A percentile compares a stretch with the other conserved stretches of the same genome.
Evolutionary conservation across 306 rosid species (phyloP).

Genomic region (Carpinus fangiana): DNA sequence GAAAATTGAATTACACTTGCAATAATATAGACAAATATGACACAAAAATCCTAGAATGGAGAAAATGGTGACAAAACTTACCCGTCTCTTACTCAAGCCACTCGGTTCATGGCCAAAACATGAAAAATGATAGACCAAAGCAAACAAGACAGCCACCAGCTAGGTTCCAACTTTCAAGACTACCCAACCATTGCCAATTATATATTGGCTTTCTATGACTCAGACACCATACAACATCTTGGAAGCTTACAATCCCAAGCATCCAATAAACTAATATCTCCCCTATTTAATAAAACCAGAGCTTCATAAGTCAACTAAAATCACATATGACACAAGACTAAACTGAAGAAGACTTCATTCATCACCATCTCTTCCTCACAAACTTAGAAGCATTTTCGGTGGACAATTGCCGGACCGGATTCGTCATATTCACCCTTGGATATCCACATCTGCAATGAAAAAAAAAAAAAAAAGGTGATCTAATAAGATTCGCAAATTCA

Average conservation of each 20-base stretch:
- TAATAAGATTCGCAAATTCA: constrained; percentile 2
- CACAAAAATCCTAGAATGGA: constrained; percentile 47
- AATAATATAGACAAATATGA: constrained; percentile 45
- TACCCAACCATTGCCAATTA: constrained; percentile 43
- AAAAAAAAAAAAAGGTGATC: constrained; percentile 5
- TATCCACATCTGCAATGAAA: constrained; percentile 66
- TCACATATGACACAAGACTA: constrained; percentile 41
- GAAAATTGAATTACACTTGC: constrained; percentile 19
- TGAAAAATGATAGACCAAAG: constrained; percentile 31
- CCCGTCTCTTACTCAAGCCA: constrained; percentile 39
- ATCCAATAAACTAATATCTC: constrained; percentile 43
- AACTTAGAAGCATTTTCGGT: constrained; percentile 68
- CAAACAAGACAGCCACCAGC: constrained; percentile 39
- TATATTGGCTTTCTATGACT: constrained; percentile 50
- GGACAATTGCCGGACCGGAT: constrained; percentile 77
- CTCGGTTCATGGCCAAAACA: constrained; percentile 45
- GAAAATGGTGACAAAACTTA: constrained; percentile 31
- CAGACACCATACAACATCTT: constrained; percentile 34
- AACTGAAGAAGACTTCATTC: constrained; percentile 29
- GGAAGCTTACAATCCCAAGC: constrained; percentile 46
- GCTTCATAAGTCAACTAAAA: constrained; percentile 52
- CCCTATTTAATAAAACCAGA: constrained; percentile 36
- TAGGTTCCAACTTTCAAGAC: constrained; percentile 37
- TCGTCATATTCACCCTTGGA: constrained; percentile 74
- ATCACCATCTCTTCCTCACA: constrained; percentile 27